These are phyloP conservation scores for Curvularia eragrostidis DNA, from an alignment of 2,329 filamentous ascomycete genomes.

Conservation along the genomic window DNA sequence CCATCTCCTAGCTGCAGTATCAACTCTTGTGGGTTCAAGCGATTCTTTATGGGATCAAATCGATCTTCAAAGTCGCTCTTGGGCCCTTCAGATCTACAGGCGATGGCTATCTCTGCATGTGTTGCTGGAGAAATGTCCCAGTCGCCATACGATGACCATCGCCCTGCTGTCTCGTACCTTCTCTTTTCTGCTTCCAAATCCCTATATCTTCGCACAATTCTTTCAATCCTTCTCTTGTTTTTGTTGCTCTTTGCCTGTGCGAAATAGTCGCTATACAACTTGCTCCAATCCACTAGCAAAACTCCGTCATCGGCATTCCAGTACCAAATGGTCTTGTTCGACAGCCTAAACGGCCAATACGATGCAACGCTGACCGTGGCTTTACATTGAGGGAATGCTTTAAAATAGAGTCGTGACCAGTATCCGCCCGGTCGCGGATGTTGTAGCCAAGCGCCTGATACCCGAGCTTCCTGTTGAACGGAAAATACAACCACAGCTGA, in stretches of 20 bases:
- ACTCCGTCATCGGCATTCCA: slow-evolving; percentile 14
- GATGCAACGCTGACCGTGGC: slow-evolving; percentile 13
- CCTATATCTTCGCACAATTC: slow-evolving; percentile 1
- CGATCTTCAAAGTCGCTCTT: background rate
- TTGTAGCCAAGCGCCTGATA: slow-evolving; percentile 8
- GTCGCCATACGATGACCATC: slow-evolving; percentile 9
- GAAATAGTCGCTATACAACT: slow-evolving; percentile 16
- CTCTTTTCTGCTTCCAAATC: slow-evolving; percentile 4
- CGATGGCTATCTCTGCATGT: slow-evolving; percentile 9
- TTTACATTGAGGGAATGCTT: slow-evolving; percentile 2
- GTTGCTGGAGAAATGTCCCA: slow-evolving; percentile 5
- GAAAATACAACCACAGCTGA: slow-evolving; percentile 22
- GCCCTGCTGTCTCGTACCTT: background rate
- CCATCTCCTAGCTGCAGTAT: background rate
- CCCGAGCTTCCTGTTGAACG: slow-evolving; percentile 9
- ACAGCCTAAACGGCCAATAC: slow-evolving; percentile 16
- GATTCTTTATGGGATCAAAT: background rate
- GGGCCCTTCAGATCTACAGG: slow-evolving; percentile 7
- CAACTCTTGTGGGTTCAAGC: slow-evolving; percentile 7
- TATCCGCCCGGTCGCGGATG: background rate
- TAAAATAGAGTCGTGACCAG: slow-evolving; percentile 6
- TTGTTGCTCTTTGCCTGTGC: slow-evolving; percentile 5
- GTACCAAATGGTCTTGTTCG: slow-evolving; percentile 7
- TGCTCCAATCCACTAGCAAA: slow-evolving; percentile 17
- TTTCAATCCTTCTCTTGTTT: background rate